phyloP scores from a whole-genome alignment of 352 stramenopile genomes.

The Phytophthora ramorum region DNA sequence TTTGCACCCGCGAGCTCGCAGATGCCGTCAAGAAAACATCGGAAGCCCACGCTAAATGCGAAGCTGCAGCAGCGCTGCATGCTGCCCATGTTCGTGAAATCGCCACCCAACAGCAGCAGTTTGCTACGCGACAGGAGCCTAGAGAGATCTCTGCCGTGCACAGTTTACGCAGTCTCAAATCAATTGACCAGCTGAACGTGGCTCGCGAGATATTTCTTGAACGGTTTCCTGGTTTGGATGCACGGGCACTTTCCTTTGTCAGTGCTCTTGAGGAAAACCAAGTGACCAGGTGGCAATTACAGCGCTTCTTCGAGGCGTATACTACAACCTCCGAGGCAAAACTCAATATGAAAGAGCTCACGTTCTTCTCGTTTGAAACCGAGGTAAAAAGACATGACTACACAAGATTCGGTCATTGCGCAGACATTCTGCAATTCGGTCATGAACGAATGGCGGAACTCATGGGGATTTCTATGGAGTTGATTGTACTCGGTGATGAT shows the following conservation, averaged over 20 bases:
- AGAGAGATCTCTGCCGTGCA: slow-evolving; percentile 69
- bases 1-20: slow-evolving; percentile 43
- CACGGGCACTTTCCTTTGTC: slow-evolving; percentile 65
- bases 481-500: slow-evolving; percentile 37
- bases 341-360: slow-evolving; percentile 57
- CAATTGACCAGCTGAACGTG: slow-evolving; percentile 50
- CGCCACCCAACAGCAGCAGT: slow-evolving; percentile 19
- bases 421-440: slow-evolving; percentile 67
- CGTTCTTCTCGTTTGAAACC: slow-evolving; percentile 52
- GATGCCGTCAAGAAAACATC: slow-evolving; percentile 28
- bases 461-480: slow-evolving; percentile 50
- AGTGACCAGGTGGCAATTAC: slow-evolving; percentile 70
- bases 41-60: slow-evolving; percentile 22
- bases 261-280: slow-evolving; percentile 45
- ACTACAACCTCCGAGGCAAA: slow-evolving; percentile 72
- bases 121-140: slow-evolving; percentile 38
- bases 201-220: slow-evolving; percentile 67
- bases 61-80: slow-evolving; percentile 9
- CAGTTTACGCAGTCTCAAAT: slow-evolving; percentile 44
- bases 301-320: slow-evolving; percentile 65
- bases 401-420: slow-evolving; percentile 43
- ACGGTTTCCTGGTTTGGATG: slow-evolving; percentile 70
- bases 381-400: slow-evolving; percentile 63
- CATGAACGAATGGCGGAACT: slow-evolving; percentile 71
- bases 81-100: slow-evolving; percentile 30